Conservation (phyloP, 306 rosid genomes). For the Astragalus glycyphyllos region DNA sequence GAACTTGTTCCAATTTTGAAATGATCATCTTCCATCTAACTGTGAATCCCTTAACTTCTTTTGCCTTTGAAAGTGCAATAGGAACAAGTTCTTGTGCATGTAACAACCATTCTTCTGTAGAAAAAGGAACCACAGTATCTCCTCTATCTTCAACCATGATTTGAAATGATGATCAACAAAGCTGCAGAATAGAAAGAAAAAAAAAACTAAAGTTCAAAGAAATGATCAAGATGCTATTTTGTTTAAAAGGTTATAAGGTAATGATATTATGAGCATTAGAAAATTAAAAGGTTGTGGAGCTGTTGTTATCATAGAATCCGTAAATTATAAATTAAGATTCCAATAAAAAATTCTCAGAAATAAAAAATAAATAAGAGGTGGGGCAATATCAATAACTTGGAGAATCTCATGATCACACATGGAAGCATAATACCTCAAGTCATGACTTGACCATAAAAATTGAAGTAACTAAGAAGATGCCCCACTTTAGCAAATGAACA, state of each 20-base stretch:
- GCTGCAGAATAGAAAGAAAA: slow-evolving; percentile 52
- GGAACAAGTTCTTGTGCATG: slow-evolving; percentile 78
- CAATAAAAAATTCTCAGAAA: slow-evolving; percentile 41
- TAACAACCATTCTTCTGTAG: slow-evolving; percentile 73
- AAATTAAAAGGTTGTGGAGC: slow-evolving; percentile 59
- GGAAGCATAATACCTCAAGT: slow-evolving; percentile 55
- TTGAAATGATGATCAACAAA: slow-evolving; percentile 43
- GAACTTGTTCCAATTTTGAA: slow-evolving; percentile 84
- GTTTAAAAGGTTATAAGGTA: slow-evolving; percentile 23
- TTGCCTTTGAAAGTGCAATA: slow-evolving; percentile 64
- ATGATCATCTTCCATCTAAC: slow-evolving; percentile 90
- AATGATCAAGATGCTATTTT: slow-evolving; percentile 45
- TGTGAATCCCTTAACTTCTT: slow-evolving; percentile 73
- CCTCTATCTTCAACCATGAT: slow-evolving; percentile 76
- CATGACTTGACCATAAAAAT: slow-evolving; percentile 55
- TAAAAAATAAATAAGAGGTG: slow-evolving; percentile 27
- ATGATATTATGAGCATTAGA: slow-evolving; percentile 45
- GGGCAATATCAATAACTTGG: slow-evolving; percentile 60
- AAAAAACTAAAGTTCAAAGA: slow-evolving; percentile 53
- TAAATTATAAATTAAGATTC: slow-evolving; percentile 54
- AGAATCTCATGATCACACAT: slow-evolving; percentile 75
- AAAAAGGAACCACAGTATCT: slow-evolving; percentile 38
- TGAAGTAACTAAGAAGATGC: slow-evolving; percentile 54
- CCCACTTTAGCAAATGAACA: slow-evolving; percentile 50
- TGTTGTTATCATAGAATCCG: slow-evolving; percentile 62